Base-by-base conservation (phyloP, 2,329 filamentous ascomycete species). In the Paracoccidioides brasiliensis region DNA sequence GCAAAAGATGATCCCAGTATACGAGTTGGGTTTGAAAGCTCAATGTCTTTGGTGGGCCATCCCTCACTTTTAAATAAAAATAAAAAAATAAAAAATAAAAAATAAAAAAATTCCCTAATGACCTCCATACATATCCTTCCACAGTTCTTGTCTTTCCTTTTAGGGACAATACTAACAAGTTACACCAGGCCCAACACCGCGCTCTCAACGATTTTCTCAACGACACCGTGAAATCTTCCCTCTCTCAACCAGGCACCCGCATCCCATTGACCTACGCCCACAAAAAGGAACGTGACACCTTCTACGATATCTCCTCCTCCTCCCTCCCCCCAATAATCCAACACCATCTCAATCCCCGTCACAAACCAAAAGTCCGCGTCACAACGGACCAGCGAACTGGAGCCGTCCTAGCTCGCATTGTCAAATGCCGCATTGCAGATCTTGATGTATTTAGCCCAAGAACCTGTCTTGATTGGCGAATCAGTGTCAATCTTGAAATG, bases 401-500 rank as follows among this genome's bases (percentile, higher is more conserved):
- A 32, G 76, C 83, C 57, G 73, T 90, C 2, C 72, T 91, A 9
- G 85, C 83, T 57, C 90, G 88, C 69, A 96, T 98, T 64, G 83
- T 98, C 70, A 98, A 98, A 74, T 83, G 84, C 32, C 83, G 90
- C n/a, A 78, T 97, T 12, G 84, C 82, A 32, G 90, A 98, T 67
- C 74, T 96, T n/a, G 86, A 95, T 64, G 79, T 98, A 15, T 85
- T 86, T 70, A 86, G 89, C 62, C 91, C 93, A 0, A 75, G 76
- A 52, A 80, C 80, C 7, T 81, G 82, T 3, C 87, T 96, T 65
- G 93, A 98, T 71, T 95, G 90, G 72, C 87, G 93, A 9, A 84
- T 98, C 62, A 95, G 89, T 64, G 83, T 98, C 66, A 97, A 95
- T 66, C 79, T 98, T 2, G 94, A 98, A 80, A 90, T 94, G 80